Evolutionary conservation across 1,139 yeast species (phyloP), one percentile per base, ranked within the genome.

Genomic region (Sugiyamaella pinicola): DNA sequence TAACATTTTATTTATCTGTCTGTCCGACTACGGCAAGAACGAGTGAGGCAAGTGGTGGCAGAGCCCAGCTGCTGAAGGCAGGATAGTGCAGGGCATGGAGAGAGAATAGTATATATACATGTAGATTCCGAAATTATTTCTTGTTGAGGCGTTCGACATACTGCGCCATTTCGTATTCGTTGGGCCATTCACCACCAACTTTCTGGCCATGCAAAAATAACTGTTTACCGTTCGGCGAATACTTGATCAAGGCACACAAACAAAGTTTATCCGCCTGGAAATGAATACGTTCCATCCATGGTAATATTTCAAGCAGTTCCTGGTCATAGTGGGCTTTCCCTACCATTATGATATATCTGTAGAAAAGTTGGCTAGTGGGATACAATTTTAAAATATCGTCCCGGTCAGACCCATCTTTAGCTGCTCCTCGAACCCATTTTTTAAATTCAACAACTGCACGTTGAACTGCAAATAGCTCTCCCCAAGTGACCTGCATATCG

Each of bases 391-490:
- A 58, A 3, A 65, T 54, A 22, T 69, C 73, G 3, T 62, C 58
- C 4, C 56, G 45, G 28, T 67, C 73, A 38, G 69, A 66, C 3
- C 65, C 66, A 47, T 65, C 61, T 9, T 53, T 7, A 12, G 43
- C 31, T 54, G 63, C 58, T 40, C 69, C 63, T 58, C 74, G 47
- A 56, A 69, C 72, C 62, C 70, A 67, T 53, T 49, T 65, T 54
- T 79, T 76, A 66, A 84, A 81, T 63, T 84, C 87, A 40, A 73
- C 76, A 5, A 83, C 75, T 0, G 87, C 84, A 13, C 83, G 73
- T 58, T 84, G 88, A 0, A 85, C 74, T 0, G 90, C 87, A 55
- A 69, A 78, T 31, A 77, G 57, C 1, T 71, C 71, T 3, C 72
- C 80, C 86, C 87, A 82, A 13, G 69, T 31, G 5, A 67, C 42